Evolutionary conservation across 306 rosid species (phyloP).

Genomic region (Luffa acutangula): DNA sequence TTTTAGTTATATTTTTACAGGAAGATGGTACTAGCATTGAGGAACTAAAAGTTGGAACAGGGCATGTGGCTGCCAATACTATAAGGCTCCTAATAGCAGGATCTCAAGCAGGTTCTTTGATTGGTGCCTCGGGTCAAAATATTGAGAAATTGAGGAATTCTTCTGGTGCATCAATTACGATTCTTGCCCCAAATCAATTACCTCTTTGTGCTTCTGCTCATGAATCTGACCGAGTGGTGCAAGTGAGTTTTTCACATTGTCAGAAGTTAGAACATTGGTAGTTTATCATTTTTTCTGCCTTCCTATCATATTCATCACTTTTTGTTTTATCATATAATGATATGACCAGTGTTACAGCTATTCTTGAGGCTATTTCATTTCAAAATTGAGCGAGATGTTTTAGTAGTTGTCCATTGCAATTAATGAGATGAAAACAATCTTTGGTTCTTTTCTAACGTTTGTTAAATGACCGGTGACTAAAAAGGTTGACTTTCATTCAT

Average conservation of each 20-base stretch:
- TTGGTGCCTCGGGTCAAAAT: constrained; percentile 90
- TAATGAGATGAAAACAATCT: neutral
- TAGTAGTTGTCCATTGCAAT: neutral
- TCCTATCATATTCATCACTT: neutral
- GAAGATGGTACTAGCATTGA: constrained; percentile 67
- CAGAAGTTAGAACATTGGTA: neutral
- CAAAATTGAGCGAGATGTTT: neutral
- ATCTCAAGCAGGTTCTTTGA: constrained; percentile 85
- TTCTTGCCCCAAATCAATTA: constrained; percentile 78
- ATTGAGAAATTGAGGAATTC: constrained; percentile 80
- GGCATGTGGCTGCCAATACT: constrained; percentile 90
- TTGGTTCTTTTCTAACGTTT: neutral
- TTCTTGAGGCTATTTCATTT: neutral
- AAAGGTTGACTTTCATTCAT: neutral
- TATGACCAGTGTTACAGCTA: neutral
- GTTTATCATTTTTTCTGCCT: neutral
- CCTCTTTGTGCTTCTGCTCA: constrained; percentile 94
- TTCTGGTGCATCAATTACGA: constrained; percentile 66
- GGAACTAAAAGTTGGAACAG: constrained; percentile 51
- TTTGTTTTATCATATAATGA: neutral
- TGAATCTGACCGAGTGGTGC: constrained; percentile 94
- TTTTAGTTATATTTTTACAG: constrained; percentile 27
- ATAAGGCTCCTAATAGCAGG: constrained; percentile 94
- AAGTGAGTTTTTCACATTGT: constrained; percentile 36
- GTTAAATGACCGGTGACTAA: neutral